Conservation (phyloP, 2,329 filamentous ascomycete genomes). For the Colletotrichum shisoi region DNA sequence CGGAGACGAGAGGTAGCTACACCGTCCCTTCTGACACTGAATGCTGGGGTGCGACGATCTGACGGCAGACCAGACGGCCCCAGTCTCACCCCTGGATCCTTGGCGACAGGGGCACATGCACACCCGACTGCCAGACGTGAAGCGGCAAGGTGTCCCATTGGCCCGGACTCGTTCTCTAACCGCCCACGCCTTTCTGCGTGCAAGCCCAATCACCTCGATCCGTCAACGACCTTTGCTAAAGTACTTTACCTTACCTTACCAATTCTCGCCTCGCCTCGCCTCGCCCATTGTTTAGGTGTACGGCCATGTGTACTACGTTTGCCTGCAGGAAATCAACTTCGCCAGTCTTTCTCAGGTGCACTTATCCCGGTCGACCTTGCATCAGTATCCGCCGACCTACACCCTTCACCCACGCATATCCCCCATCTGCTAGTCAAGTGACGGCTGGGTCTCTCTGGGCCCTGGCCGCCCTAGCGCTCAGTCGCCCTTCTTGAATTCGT, state of each 20-base stretch:
- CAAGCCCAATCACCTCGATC: slow-evolving; percentile 44
- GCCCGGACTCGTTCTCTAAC: slow-evolving; percentile 48
- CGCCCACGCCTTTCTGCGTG: slow-evolving; percentile 47
- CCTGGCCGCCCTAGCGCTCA: slow-evolving; percentile 18
- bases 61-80: slow-evolving; percentile 38
- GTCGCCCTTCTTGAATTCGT: slow-evolving; percentile 17
- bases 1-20: slow-evolving; percentile 6
- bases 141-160: slow-evolving; percentile 48
- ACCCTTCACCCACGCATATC: slow-evolving; percentile 32
- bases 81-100: slow-evolving; percentile 34
- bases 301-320: background rate
- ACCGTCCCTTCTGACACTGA: slow-evolving; percentile 1
- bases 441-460: slow-evolving; percentile 22
- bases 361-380: slow-evolving; percentile 18
- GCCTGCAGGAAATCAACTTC: slow-evolving; percentile 29
- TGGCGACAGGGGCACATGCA: slow-evolving; percentile 25
- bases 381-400: slow-evolving; percentile 35
- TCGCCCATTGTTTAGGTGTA: slow-evolving; percentile 5
- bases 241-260: too few species aligned
- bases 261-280: slow-evolving; percentile 1
- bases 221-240: slow-evolving; percentile 19
- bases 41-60: slow-evolving; percentile 30
- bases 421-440: slow-evolving; percentile 33
- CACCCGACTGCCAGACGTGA: slow-evolving; percentile 40
- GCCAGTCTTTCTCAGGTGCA: background rate